phyloP scores from a whole-genome alignment of 306 rosid genomes.

The Luffa acutangula region DNA sequence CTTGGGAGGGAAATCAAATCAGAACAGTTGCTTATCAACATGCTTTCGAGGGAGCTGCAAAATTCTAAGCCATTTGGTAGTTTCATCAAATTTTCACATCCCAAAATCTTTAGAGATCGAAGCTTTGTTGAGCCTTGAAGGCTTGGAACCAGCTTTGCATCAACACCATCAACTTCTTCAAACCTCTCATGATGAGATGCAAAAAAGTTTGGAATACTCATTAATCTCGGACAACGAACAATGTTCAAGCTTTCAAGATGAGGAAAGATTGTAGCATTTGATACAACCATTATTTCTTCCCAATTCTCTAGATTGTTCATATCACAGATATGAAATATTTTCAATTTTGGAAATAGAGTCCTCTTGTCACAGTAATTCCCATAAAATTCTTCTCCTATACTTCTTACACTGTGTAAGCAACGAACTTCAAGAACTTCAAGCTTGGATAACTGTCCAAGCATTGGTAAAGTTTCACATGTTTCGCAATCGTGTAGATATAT shows the following conservation, averaged over 20 bases:
- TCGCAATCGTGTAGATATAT: not conserved
- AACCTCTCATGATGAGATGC: not conserved
- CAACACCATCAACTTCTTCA: not conserved
- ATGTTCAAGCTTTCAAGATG: conserved; percentile 1
- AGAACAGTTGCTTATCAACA: not conserved
- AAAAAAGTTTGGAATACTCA: not conserved
- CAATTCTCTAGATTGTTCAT: not conserved
- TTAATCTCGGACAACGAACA: not conserved
- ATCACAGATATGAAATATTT: not conserved
- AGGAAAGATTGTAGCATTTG: not conserved
- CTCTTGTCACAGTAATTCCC: not conserved
- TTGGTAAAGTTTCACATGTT: not conserved
- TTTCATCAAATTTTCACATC: not conserved
- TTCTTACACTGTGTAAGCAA: not conserved
- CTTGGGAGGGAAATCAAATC: not conserved
- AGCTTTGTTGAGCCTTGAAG: not conserved
- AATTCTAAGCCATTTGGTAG: not conserved
- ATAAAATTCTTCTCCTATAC: conserved; percentile 2
- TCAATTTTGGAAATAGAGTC: not conserved
- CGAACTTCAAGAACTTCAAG: conserved; percentile 1
- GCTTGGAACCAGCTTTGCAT: not conserved
- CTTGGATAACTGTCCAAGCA: not conserved
- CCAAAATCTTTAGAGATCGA: not conserved
- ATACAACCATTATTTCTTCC: not conserved
- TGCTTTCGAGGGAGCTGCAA: not conserved